Base-by-base conservation (phyloP, 305 asterid genomes). In the Fraxinus angustifolia region DNA sequence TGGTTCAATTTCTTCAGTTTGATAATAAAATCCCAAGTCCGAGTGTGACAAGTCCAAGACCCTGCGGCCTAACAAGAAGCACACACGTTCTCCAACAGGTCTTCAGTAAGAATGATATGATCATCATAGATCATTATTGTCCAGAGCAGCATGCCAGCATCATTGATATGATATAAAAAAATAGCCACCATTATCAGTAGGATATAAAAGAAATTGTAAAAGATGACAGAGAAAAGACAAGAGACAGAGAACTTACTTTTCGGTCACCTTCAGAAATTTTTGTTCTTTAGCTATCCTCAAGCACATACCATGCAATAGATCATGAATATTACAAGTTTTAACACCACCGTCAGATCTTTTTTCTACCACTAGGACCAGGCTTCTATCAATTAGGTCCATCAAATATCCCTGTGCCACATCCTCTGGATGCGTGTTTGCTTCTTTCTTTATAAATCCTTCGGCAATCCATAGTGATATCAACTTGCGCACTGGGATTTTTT, bases 281-380 rank as follows among this genome's bases (percentile, higher is more conserved):
- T 71, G 56, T 72, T 80, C 53, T 6, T 72, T 48, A 40, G 78
- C 83, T 58, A 45, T 80, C 53, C 68, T 36, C 48, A 40, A 40
- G 48, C 48, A 40, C 48, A 40, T 40, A 8, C 48, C 48, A 40
- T 40, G 48, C 14, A 10, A 10, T 40, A 40, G 48, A 40, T 40
- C 48, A 40, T 40, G 48, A 40, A 8, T 40, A 40, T 40, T 35
- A 33, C 60, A 72, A 6, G 74, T 31, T 5, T 45, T 42, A 12
- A 17, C 40, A 23, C 0, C 73, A 17, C 33, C 38, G 16, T 56
- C 30, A 73, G 77, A 42, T 79, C 71, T 19, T 58, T n/a, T n/a
- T 58, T 58, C 17, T 6, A 19, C 10, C 0, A 58, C 68, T n/a
- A 58, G 68, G 3, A 58, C 48, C 1, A 58, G 23, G 28, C 68